These are phyloP conservation scores for Ceratobasidium sp. DNA, from an alignment of 1,284 basidiomycete species.

Conservation along the genomic window DNA sequence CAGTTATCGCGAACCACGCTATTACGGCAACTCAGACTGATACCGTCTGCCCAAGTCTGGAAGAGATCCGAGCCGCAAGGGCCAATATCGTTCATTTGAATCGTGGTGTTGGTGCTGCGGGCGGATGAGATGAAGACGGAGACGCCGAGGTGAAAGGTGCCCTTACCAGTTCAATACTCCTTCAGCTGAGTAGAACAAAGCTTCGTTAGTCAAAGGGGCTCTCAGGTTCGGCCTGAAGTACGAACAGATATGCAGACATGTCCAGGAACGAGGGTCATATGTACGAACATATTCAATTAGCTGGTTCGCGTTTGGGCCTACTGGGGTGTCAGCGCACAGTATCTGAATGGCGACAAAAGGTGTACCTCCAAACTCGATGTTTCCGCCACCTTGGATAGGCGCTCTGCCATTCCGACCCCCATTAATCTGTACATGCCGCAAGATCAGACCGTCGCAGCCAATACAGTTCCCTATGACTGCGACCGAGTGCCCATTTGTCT, in stretches of 20 bases:
- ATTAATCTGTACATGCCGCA: slow-evolving; percentile 53
- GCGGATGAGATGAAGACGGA: too few relatives aligned
- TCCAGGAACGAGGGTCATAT: slow-evolving; percentile 51
- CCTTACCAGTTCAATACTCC: slow-evolving; percentile 30
- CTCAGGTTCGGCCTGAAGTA: too few relatives aligned
- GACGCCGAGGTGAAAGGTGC: neutral
- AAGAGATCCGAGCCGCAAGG: slow-evolving; percentile 53
- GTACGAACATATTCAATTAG: slow-evolving; percentile 52
- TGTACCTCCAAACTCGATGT: slow-evolving; percentile 36
- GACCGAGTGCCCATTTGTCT: slow-evolving; percentile 46
- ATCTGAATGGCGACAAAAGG: neutral
- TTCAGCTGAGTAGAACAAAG: slow-evolving; percentile 16
- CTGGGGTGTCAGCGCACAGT: slow-evolving; percentile 52
- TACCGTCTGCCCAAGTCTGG: slow-evolving; percentile 57
- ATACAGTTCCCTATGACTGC: slow-evolving; percentile 50
- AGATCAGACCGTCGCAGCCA: slow-evolving; percentile 45
- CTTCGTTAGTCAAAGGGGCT: too few relatives aligned
- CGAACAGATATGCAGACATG: slow-evolving; percentile 39
- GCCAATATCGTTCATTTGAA: slow-evolving; percentile 56
- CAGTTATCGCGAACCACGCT: slow-evolving; percentile 56
- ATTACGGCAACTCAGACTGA: slow-evolving; percentile 55
- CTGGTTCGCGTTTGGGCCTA: slow-evolving; percentile 54
- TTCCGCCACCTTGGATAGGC: slow-evolving; percentile 49
- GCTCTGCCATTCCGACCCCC: slow-evolving; percentile 53
- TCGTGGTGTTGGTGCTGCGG: slow-evolving; percentile 51